Evolutionary conservation across 2,329 filamentous ascomycete species (phyloP).

Genomic region (Mycosphaerelloides madeirae): DNA sequence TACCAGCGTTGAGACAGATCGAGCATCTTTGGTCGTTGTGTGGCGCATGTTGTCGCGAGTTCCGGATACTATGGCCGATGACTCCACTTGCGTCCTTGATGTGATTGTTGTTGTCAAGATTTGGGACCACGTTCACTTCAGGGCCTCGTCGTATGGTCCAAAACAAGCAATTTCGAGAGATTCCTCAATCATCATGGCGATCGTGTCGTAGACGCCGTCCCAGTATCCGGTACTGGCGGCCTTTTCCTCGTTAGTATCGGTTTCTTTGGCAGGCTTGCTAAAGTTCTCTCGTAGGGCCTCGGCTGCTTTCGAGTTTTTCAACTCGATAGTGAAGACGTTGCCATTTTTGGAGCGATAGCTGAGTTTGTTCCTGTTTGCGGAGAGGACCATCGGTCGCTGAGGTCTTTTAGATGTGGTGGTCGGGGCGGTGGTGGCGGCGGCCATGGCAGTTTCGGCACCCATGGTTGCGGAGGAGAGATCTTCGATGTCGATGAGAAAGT

Average conservation of each 20-base stretch:
- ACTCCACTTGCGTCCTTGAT: too few species aligned
- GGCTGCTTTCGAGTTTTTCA: slow-evolving; percentile 18
- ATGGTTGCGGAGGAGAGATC: too few species aligned
- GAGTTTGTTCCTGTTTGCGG: slow-evolving; percentile 16
- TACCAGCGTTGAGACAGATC: too few species aligned
- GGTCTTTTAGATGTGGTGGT: slow-evolving; percentile 6
- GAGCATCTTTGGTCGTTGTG: too few species aligned
- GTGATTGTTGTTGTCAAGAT: too few species aligned
- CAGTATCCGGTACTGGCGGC: slow-evolving; percentile 8
- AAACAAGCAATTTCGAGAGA: slow-evolving; percentile 20
- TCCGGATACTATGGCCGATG: too few species aligned
- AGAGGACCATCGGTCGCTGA: slow-evolving; percentile 15
- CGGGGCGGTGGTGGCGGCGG: slow-evolving; percentile 10
- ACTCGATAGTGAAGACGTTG: slow-evolving; percentile 18
- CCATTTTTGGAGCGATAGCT: slow-evolving; percentile 20
- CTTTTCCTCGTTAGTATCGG: slow-evolving; percentile 2
- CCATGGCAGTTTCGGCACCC: slow-evolving; percentile 11
- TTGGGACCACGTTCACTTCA: slow-evolving; percentile 1
- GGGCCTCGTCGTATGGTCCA: slow-evolving; percentile 21
- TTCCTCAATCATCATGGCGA: slow-evolving; percentile 20
- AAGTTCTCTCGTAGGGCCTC: slow-evolving; percentile 12
- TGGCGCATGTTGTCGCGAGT: too few species aligned
- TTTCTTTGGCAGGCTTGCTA: slow-evolving; percentile 7
- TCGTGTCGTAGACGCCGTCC: slow-evolving; percentile 18
- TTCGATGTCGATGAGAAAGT: too few species aligned